Evolutionary conservation across 768 basidiomycete genomes (phyloP).

Genomic region (Sistotremastrum niveocremeum): DNA sequence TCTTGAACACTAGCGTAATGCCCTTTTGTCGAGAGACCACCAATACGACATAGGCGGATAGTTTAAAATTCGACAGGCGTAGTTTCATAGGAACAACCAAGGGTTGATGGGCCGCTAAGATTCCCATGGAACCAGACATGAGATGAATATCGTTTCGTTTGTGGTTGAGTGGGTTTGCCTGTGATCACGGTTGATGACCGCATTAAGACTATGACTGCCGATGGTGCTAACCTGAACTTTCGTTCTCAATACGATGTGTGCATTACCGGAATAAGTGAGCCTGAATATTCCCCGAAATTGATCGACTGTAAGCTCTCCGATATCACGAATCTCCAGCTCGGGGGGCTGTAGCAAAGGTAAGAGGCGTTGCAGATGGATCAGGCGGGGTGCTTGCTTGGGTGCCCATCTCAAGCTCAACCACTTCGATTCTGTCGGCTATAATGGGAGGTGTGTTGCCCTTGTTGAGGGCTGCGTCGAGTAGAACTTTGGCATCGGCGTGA

Average conservation of each 20-base stretch:
- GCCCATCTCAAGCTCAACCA: slow-evolving; percentile 98
- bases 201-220: background rate
- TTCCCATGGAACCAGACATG: slow-evolving; percentile 69
- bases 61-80: slow-evolving; percentile 86
- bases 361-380: slow-evolving; percentile 2
- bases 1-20: slow-evolving; percentile 98
- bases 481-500: slow-evolving; percentile 88
- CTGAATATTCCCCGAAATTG: slow-evolving; percentile 97
- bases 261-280: slow-evolving; percentile 89
- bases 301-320: slow-evolving; percentile 90
- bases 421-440: slow-evolving; percentile 94
- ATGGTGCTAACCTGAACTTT: slow-evolving; percentile 68
- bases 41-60: slow-evolving; percentile 91
- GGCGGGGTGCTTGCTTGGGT: slow-evolving; percentile 51
- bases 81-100: slow-evolving; percentile 97
- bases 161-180: slow-evolving; percentile 94
- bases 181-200: slow-evolving; percentile 5
- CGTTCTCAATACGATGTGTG: slow-evolving; percentile 72
- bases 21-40: slow-evolving; percentile 97
- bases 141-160: slow-evolving; percentile 84
- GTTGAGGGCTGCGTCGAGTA: slow-evolving; percentile 94
- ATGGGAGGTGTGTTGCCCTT: slow-evolving; percentile 96
- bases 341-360: slow-evolving; percentile 52
- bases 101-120: slow-evolving; percentile 89
- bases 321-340: slow-evolving; percentile 92